Evolutionary conservation across 2,329 filamentous ascomycete genomes (phyloP).

Genomic region (Alternaria postmessia): DNA sequence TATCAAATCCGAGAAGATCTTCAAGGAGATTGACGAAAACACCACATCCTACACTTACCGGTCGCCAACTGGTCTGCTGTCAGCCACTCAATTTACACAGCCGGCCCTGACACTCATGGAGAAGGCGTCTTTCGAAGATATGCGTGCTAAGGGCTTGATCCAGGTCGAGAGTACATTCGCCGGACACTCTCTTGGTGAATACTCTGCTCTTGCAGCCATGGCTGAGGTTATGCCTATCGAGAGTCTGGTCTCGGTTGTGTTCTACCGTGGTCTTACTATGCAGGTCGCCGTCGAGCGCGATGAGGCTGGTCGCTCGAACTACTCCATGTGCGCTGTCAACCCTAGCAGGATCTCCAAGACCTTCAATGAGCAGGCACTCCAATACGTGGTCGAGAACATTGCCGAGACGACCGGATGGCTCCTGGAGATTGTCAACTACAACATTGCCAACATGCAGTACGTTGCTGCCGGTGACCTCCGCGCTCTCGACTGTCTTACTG

Average conservation of each 20-base stretch:
- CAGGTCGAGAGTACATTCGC: constrained; percentile 97
- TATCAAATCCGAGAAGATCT: constrained; percentile 98
- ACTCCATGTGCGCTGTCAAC: constrained; percentile 99
- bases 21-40: constrained; percentile 94
- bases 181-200: constrained; percentile 97
- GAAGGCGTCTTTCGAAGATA: constrained; percentile 99
- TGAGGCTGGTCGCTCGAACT: constrained; percentile 90
- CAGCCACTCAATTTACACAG: constrained; percentile 98
- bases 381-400: constrained; percentile 96
- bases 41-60: constrained; percentile 97
- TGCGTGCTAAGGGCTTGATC: constrained; percentile 95
- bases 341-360: constrained; percentile 98
- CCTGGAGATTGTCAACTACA: constrained; percentile 98
- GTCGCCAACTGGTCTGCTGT: constrained; percentile 91
- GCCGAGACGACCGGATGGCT: constrained; percentile 94
- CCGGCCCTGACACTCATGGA: constrained; percentile 98
- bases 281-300: constrained; percentile 98
- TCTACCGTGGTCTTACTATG: constrained; percentile 99
- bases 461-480: constrained; percentile 72
- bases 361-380: constrained; percentile 96
- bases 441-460: constrained; percentile 75
- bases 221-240: constrained; percentile 99
- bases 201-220: constrained; percentile 93
- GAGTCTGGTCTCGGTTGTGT: constrained; percentile 95
- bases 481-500: constrained; percentile 71